Conservation (phyloP, 805 yeast genomes). For the Ogataea neopini region DNA sequence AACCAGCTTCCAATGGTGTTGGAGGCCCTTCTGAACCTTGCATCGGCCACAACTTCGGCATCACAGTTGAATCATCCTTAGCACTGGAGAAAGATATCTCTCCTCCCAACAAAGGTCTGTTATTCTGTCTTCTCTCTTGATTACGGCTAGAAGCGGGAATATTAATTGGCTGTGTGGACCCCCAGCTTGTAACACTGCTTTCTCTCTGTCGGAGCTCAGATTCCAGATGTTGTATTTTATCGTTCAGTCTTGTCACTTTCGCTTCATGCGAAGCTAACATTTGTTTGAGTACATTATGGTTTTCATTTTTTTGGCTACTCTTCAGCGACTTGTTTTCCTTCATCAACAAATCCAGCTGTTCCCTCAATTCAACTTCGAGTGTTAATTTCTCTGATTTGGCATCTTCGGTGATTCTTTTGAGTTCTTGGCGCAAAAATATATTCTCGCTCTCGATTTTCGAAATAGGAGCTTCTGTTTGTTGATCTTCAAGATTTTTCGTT, state of each 20-base stretch:
- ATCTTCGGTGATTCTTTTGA: neutral
- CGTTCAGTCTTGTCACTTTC: slow-evolving; percentile 13
- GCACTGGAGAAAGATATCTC: slow-evolving; percentile 4
- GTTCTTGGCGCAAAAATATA: neutral
- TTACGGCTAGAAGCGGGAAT: slow-evolving; percentile 16
- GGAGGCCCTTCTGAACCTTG: slow-evolving; percentile 8
- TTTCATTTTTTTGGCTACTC: neutral
- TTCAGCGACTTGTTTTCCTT: neutral
- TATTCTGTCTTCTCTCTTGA: neutral
- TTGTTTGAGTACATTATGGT: slow-evolving; percentile 1
- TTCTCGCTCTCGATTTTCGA: slow-evolving; percentile 1
- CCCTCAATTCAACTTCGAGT: neutral
- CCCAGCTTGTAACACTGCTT: slow-evolving; percentile 15
- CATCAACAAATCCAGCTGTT: neutral
- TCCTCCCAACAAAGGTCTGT: slow-evolving; percentile 4
- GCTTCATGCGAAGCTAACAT: slow-evolving; percentile 11
- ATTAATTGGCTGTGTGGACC: slow-evolving; percentile 28
- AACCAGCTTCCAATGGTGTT: slow-evolving; percentile 3
- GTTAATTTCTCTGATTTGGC: neutral
- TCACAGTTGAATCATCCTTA: slow-evolving; percentile 1
- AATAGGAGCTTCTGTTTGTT: neutral
- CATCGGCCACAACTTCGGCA: slow-evolving; percentile 3
- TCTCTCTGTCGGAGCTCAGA: slow-evolving; percentile 19
- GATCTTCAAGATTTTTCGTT: neutral
- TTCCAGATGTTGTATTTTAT: slow-evolving; percentile 11